Base-by-base conservation (phyloP, 2,329 filamentous ascomycete genomes). In the Xylariaceae sp. region DNA sequence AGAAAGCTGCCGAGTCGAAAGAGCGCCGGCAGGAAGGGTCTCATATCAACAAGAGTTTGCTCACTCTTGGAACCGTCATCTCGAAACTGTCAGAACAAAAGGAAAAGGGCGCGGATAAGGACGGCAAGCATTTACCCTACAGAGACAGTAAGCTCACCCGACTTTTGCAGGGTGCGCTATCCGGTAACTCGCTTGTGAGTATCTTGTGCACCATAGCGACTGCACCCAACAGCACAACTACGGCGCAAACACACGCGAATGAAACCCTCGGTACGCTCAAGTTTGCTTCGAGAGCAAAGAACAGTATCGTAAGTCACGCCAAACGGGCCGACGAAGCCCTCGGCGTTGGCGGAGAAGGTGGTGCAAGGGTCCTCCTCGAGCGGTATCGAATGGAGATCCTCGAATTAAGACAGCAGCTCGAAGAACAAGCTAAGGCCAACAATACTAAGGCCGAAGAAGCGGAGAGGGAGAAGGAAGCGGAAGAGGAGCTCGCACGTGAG, bases 171-270 rank as follows among this genome's bases (percentile, higher is more conserved):
- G 90, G 91, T 47, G 94, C 94, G 2, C 78, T 99, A 45, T 96
- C 93, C 0, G 94, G 94, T 53, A 90, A 93, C 72, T 96, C 94
- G 2, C 82, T 99, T 11, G 92, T 99, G 69, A 97, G 93, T 70
- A 99, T 99, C 71, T 85, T 99, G 17, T 99, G 94, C 73, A 99
- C 94, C 0, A 94, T 99, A 57, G 90, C 96, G 71, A 88, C 95
- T 51, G 90, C 88, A 1, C 83, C 85, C 10, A 88, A 88, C 18
- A 92, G 85, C 67, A 80, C 84, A 7, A 89, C 90, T 1, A 76
- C 86, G 2, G 82, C 87, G 17, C 88, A 85, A 67, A 89, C 82
- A 18, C 90, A 97, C 69, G 90, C 89, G 0, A 83, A 84, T 15
- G 94, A 99, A 75, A 97, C 93, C 0, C 77, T 99, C 57, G 99